Conservation (phyloP, 2,329 filamentous ascomycete species). For the Trichothecium roseum region DNA sequence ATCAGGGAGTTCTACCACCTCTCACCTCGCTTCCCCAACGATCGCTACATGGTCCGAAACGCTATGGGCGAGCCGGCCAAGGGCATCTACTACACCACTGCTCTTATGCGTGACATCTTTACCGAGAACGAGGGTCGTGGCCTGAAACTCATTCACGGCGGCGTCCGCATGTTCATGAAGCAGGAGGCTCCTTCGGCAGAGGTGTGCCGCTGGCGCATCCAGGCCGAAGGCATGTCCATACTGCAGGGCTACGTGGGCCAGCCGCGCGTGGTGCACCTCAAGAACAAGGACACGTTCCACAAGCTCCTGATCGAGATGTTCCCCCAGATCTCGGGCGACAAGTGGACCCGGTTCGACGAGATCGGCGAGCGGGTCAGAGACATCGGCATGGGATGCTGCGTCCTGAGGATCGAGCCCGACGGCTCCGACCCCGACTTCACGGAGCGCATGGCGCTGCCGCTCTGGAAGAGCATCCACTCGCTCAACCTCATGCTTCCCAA, state of each 20-base stretch:
- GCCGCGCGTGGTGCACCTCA: slow-evolving; percentile 62
- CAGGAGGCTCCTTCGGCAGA: slow-evolving; percentile 82
- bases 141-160: slow-evolving; percentile 91
- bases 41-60: slow-evolving; percentile 95
- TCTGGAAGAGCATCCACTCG: slow-evolving; percentile 88
- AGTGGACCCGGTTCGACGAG: slow-evolving; percentile 70
- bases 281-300: slow-evolving; percentile 68
- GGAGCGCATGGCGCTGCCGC: slow-evolving; percentile 78
- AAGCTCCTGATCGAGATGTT: slow-evolving; percentile 93
- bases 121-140: slow-evolving; percentile 79
- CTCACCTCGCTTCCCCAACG: slow-evolving; percentile 72
- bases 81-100: slow-evolving; percentile 92
- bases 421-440: slow-evolving; percentile 47
- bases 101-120: slow-evolving; percentile 75
- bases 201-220: slow-evolving; percentile 89
- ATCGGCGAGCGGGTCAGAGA: slow-evolving; percentile 75
- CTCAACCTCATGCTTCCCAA: slow-evolving; percentile 98
- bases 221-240: slow-evolving; percentile 86
- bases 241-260: slow-evolving; percentile 83
- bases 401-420: slow-evolving; percentile 72
- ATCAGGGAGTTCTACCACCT: slow-evolving; percentile 83
- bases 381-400: slow-evolving; percentile 83
- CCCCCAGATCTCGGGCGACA: slow-evolving; percentile 68
- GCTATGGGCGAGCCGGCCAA: slow-evolving; percentile 78
- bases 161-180: slow-evolving; percentile 99